Evolutionary conservation across 768 basidiomycete genomes (phyloP).

Genomic region (Agaricus sinodeliciosus): DNA sequence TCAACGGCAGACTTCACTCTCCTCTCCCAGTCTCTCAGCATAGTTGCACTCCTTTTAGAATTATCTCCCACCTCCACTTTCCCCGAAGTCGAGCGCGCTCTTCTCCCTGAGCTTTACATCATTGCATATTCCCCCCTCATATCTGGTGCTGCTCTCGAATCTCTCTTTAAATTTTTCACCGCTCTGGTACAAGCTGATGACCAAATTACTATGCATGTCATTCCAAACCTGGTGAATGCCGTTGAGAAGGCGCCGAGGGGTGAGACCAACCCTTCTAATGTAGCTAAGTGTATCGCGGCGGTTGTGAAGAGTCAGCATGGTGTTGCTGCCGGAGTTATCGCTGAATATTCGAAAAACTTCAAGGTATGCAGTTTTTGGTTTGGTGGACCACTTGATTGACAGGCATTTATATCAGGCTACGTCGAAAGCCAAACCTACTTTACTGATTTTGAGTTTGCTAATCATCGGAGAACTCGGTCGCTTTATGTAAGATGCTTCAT

Average conservation of each 20-base stretch:
- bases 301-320: constrained; percentile 66
- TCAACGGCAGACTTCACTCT: constrained; percentile 71
- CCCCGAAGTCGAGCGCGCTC: constrained; percentile 68
- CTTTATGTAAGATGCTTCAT: constrained; percentile 51
- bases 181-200: constrained; percentile 79
- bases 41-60: constrained; percentile 63
- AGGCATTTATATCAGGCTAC: constrained; percentile 26
- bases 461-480: constrained; percentile 93
- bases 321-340: constrained; percentile 77
- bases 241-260: constrained; percentile 58
- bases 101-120: constrained; percentile 57
- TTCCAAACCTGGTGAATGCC: constrained; percentile 64
- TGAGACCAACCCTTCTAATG: constrained; percentile 58
- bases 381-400: neutral
- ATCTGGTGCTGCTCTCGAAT: constrained; percentile 72
- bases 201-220: constrained; percentile 76
- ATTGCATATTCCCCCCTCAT: constrained; percentile 77
- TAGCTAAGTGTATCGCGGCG: constrained; percentile 80
- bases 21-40: constrained; percentile 63
- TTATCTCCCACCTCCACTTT: constrained; percentile 61
- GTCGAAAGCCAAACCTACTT: constrained; percentile 58
- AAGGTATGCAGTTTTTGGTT: constrained; percentile 39
- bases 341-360: constrained; percentile 76
- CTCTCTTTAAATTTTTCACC: constrained; percentile 75
- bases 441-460: constrained; percentile 77